Evolutionary conservation across 2,329 filamentous ascomycete species (phyloP), one percentile per base, ranked within the genome.

Genomic region (Pseudogymnoascus sp.): DNA sequence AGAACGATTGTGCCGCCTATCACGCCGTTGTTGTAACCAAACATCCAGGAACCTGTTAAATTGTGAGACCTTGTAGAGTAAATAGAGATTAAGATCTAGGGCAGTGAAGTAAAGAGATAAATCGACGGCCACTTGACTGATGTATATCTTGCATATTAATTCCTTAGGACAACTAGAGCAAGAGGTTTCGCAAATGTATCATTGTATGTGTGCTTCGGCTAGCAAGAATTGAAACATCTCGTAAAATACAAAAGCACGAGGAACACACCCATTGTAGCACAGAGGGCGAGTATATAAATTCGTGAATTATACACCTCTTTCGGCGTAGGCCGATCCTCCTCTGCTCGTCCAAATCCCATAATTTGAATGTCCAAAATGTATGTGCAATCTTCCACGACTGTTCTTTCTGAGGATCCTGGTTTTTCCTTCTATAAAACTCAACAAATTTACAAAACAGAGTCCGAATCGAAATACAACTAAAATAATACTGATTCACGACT

Each of bases 251-350:
- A 45, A 26, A 45, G 21, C 21, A 26, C 13, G 21, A 26, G 7
- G 39, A 45, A 45, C 39, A 26, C 39, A 45, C 39, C 39, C 39
- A 45, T 45, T 45, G 39, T 45, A n/a, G 39, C 39, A 45, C 39
- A 59, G 48, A 66, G 61, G 3, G 65, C 62, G n/a, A 67, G 62
- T 35, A 64, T 35, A 30, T 68, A 67, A 18, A 67, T 61, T 15
- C 66, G 63, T 3, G 52, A 48, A 30, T 67, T 67, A 62, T 68
- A 67, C 35, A 68, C 62, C 38, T 62, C 63, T 34, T 62, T 45
- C 13, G 66, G 66, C 3, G 67, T 68, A 38, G 67, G 65, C n/a
- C 67, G 63, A 57, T 68, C 67, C 63, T 65, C 66, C 34, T 59
- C 23, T n/a, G 64, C 65, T 33, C 64, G 64, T 26, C 39, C 39